Evolutionary conservation across 2,329 filamentous ascomycete genomes (phyloP), one percentile per base, ranked within the genome.

Genomic region (Colletotrichum sp.): DNA sequence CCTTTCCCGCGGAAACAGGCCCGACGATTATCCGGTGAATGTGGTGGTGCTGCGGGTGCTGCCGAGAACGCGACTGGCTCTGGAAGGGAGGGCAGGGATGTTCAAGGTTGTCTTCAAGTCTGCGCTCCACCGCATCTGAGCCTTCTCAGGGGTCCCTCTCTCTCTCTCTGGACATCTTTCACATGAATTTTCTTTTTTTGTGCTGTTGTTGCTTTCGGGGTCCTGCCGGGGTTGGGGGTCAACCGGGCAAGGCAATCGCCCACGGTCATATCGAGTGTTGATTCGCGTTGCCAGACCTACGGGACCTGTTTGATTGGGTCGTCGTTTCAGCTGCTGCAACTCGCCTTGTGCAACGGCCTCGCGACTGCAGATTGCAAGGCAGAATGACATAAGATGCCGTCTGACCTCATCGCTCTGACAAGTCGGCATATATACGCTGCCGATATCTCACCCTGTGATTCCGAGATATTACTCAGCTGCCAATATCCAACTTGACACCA

Each of bases 281-380:
- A 55, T 24, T 52, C 32, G 30, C 21, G 72, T 63, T 71, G 32
- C 72, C 72, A 43, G 36, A 32, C 39, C 59, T 59, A 59, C 18
- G 67, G 72, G 43, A 32, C 36, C 36, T 66, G 14, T n/a, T 34
- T 43, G 67, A 48, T 24, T 60, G 48, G 48, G 67, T 68, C 30
- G 32, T 36, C 18, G 59, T 74, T 74, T 71, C 72, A 74, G 67
- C 68, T 74, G 43, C 72, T 71, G 72, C 72, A 71, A 34, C 32
- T 63, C 43, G 59, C 60, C 59, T 71, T 64, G 67, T 71, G 59
- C 34, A 32, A 74, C 68, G 59, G 13, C 30, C 34, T 48, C 21
- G 39, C 66, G 36, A 68, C 65, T 34, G 26, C 48, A 34, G 61
- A 9, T 32, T n/a, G 43, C 36, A 26, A 28, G 52, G 32, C 43